Evolutionary conservation across 2,329 filamentous ascomycete species (phyloP).

Genomic region (Phialophora verrucosa): DNA sequence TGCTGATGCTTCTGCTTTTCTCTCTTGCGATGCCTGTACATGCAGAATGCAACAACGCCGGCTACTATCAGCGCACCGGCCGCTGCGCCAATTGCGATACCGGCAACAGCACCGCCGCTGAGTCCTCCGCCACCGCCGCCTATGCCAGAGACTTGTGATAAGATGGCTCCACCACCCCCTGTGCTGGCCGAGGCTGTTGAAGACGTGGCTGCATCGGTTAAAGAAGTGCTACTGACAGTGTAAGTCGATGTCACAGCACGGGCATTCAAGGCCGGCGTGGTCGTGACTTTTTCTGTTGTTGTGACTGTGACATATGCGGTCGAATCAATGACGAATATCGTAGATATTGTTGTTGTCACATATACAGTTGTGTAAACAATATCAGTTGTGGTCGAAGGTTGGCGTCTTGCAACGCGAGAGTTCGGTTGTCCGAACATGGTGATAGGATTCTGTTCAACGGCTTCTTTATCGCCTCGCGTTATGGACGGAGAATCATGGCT

Average conservation of each 20-base stretch:
- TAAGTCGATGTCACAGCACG: neutral
- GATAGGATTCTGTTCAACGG: slow-evolving; percentile 1
- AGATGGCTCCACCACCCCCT: neutral
- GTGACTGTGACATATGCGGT: neutral
- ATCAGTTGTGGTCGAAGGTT: neutral
- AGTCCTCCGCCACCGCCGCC: neutral
- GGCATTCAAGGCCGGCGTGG: neutral
- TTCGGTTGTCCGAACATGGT: neutral
- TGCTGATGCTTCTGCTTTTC: neutral
- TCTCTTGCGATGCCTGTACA: neutral
- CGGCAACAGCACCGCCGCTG: neutral
- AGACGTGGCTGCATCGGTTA: neutral
- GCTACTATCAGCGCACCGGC: neutral
- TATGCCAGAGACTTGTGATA: neutral
- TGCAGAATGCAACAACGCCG: neutral
- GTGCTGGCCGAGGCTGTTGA: neutral
- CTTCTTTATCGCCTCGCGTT: neutral
- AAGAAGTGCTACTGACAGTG: neutral
- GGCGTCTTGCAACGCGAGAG: neutral
- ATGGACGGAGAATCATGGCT: neutral
- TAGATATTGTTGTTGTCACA: neutral
- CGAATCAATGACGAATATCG: neutral
- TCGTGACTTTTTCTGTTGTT: neutral
- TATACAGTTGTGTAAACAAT: neutral
- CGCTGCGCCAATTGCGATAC: neutral